These are phyloP conservation scores for Brasilioporus rufonigricans DNA, from an alignment of 768 basidiomycete species.

Conservation along the genomic window DNA sequence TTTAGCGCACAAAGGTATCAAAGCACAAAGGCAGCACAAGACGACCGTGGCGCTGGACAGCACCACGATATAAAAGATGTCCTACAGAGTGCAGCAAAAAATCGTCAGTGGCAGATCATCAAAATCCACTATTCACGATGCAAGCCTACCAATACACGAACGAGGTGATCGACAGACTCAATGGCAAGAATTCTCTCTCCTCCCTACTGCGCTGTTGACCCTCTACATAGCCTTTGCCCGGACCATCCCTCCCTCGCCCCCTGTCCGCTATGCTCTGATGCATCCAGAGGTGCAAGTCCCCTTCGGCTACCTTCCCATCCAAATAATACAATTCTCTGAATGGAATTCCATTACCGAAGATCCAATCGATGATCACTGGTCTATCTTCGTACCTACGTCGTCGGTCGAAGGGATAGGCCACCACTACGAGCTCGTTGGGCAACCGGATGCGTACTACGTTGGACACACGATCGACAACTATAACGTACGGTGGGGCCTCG, in stretches of 20 bases:
- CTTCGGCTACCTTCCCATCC: conserved; percentile 1
- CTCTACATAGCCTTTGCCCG: neutral
- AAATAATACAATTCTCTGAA: neutral
- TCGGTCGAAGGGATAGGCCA: neutral
- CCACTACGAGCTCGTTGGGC: conserved; percentile 7
- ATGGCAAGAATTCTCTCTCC: neutral
- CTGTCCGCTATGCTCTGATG: neutral
- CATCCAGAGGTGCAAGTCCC: conserved; percentile 2
- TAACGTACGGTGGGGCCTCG: neutral
- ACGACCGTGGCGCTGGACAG: neutral
- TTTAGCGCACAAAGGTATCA: neutral
- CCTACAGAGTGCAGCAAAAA: neutral
- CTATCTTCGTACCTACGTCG: conserved; percentile 13
- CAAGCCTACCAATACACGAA: conserved; percentile 2
- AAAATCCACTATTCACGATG: neutral
- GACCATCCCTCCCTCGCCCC: neutral
- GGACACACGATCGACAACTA: neutral
- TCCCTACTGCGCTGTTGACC: neutral
- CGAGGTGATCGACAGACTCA: neutral
- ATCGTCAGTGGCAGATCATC: too few relatives aligned
- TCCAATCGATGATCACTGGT: neutral
- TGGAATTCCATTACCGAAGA: neutral
- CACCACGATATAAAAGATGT: neutral
- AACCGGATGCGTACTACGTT: neutral
- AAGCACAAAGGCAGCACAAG: neutral